Conservation (phyloP, 1,139 yeast species). For the Zhuliangozyma blackwelliae region DNA sequence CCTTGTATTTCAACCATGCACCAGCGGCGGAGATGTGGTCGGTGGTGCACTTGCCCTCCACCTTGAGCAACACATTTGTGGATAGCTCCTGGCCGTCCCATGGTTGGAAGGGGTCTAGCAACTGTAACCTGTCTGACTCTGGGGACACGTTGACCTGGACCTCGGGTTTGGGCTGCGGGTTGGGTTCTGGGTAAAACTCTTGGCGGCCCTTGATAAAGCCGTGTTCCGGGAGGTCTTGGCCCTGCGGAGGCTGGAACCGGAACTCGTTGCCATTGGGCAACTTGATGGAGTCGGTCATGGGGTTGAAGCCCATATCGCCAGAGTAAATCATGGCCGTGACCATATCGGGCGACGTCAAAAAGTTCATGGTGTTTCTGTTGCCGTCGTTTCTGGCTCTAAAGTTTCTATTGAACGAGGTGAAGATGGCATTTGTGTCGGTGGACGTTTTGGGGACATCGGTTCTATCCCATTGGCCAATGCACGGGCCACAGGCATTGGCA, state of each 20-base stretch:
- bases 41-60: constrained; percentile 96
- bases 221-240: constrained; percentile 74
- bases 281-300: constrained; percentile 70
- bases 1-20: constrained; percentile 98
- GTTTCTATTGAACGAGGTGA: constrained; percentile 94
- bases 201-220: constrained; percentile 84
- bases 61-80: constrained; percentile 76
- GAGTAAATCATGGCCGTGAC: constrained; percentile 96
- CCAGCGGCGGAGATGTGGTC: constrained; percentile 99
- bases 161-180: constrained; percentile 67
- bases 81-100: constrained; percentile 83
- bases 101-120: constrained; percentile 81
- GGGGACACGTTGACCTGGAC: constrained; percentile 76
- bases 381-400: constrained; percentile 98
- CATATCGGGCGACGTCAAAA: constrained; percentile 92
- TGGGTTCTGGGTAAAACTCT: constrained; percentile 79
- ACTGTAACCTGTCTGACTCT: constrained; percentile 65
- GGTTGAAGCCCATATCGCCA: constrained; percentile 86
- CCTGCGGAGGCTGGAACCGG: constrained; percentile 71
- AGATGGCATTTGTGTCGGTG: constrained; percentile 71
- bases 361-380: constrained; percentile 93
- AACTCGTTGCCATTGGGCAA: constrained; percentile 65
- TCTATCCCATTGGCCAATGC: constrained; percentile 99
- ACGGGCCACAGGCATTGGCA: constrained; percentile 98
- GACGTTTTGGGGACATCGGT: constrained; percentile 58